Conservation (phyloP, 1,284 basidiomycete species). For the Pisolithus thermaeus region DNA sequence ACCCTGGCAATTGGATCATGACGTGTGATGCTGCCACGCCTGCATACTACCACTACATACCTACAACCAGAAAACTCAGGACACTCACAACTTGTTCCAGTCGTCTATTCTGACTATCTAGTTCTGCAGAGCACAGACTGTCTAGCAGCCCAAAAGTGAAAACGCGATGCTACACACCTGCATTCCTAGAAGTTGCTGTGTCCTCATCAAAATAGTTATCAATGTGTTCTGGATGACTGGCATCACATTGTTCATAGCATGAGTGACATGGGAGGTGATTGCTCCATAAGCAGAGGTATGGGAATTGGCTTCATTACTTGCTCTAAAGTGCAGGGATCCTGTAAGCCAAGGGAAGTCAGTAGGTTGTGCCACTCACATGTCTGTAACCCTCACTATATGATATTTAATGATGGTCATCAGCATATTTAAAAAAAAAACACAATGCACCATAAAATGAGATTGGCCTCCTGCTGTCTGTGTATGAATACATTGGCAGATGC, state of each 20-base stretch:
- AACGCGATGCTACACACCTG: slow-evolving; percentile 43
- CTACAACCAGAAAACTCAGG: slow-evolving; percentile 47
- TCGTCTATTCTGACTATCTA: slow-evolving; percentile 96
- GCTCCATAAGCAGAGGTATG: slow-evolving; percentile 96
- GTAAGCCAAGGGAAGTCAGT: slow-evolving; percentile 2
- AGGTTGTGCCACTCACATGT: slow-evolving; percentile 52
- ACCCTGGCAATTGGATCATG: too few species aligned
- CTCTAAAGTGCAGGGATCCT: slow-evolving; percentile 35
- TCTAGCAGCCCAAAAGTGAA: slow-evolving; percentile 4
- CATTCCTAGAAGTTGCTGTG: slow-evolving; percentile 84
- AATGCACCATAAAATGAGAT: slow-evolving; percentile 78
- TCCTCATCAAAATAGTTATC: slow-evolving; percentile 78
- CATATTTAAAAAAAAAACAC: too few species aligned
- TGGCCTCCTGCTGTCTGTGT: slow-evolving; percentile 71
- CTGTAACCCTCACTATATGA: slow-evolving; percentile 69
- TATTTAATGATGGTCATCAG: too few species aligned
- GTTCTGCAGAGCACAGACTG: slow-evolving; percentile 44
- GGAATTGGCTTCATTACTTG: slow-evolving; percentile 87
- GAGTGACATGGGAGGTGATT: slow-evolving; percentile 80
- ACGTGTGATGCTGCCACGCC: too few species aligned
- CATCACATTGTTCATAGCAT: slow-evolving; percentile 79
- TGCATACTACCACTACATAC: too few species aligned
- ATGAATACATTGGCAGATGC: slow-evolving; percentile 56
- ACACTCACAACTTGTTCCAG: slow-evolving; percentile 91
- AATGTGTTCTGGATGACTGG: slow-evolving; percentile 80